Base-by-base conservation (phyloP, 805 yeast species). In the Lipomyces sp. region DNA sequence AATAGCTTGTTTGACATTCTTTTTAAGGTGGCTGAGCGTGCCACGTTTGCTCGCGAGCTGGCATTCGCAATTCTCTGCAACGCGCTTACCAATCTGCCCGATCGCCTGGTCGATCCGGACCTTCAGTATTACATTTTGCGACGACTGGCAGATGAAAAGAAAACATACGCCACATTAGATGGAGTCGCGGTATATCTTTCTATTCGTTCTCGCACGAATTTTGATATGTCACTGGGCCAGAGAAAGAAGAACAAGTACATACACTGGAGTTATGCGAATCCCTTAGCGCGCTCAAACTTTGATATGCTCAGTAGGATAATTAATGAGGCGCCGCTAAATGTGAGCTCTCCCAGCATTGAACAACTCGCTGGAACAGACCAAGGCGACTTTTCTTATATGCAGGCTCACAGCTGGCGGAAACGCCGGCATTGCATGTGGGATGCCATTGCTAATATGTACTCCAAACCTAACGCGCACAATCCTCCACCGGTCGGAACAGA, bases 21-120 rank as follows among this genome's bases (percentile, higher is more conserved):
- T 32, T 51, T 51, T n/a, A 29, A 32, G 11, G n/a, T 51, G 24
- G 54, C 54, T 15, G 34, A 51, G 13, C 30, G 34, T 15, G 54
- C 54, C 34, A 29, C 54, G 11, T 51, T 29, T 29, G 54, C 15
- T 10, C 54, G 54, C 54, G 54, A 51, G 29, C 15, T 51, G n/a
- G n/a, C 34, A 29, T 51, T 51, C 54, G 54, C 32, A 13, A 51
- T 51, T 32, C 54, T 51, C n/a, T 29, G 34, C 13, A 29, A 29
- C 34, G 54, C 33, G 34, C 54, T 51, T 13, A 24, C 15, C 32
- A 29, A 33, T 4, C 54, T 51, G 34, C 54, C 54, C 4, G 54
- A 51, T 34, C 54, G 54, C 32, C 54, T 51, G 10, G 34, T 51
- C 54, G 54, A 51, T 32, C 29, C 54, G 54, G 34, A 34, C 54